A percentile compares a stretch with the other conserved stretches of the same genome.
Conservation (phyloP, 202 grass and related monocot species). For the Schoenoplectus tabernaemontani region DNA sequence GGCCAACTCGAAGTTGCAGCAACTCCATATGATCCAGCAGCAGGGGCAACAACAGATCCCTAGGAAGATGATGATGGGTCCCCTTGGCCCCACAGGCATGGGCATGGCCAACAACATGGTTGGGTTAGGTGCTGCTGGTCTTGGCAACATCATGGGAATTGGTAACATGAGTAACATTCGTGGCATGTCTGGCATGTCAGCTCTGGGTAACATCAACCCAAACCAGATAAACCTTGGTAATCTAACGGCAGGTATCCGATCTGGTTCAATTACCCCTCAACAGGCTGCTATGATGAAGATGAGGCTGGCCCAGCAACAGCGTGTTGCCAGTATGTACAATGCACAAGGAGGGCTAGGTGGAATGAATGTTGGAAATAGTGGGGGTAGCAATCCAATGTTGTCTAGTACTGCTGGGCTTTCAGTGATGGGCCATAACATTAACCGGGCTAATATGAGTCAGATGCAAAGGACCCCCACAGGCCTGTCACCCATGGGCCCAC, state of each 20-base stretch:
- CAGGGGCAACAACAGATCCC: constrained; percentile 52
- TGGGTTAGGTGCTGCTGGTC: constrained; percentile 31
- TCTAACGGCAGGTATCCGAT: constrained; percentile 43
- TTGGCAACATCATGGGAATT: constrained; percentile 66
- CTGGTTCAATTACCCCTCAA: constrained; percentile 19
- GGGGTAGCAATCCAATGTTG: constrained; percentile 55
- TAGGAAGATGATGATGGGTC: constrained; percentile 75
- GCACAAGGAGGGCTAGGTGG: constrained; percentile 53
- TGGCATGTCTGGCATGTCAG: constrained; percentile 44
- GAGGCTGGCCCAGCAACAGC: constrained; percentile 36
- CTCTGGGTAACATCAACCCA: constrained; percentile 42
- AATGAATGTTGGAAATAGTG: constrained; percentile 48
- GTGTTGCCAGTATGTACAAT: constrained; percentile 35
- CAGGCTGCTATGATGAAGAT: constrained; percentile 37
- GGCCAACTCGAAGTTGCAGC: constrained; percentile 59
- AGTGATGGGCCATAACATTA: constrained; percentile 54
- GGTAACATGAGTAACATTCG: constrained; percentile 44
- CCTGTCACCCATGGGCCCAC: constrained; percentile 71
- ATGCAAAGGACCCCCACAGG: constrained; percentile 29
- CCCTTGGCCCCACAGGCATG: too few relatives aligned
- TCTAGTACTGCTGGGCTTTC: constrained; percentile 47
- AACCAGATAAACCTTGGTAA: constrained; percentile 75
- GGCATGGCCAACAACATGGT: constrained; percentile 63
- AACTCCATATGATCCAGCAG: constrained; percentile 26
- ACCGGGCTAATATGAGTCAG: constrained; percentile 57